Percentiles rank a stretch among this genome's conserved stretches.
phyloP scores from a whole-genome alignment of 2,329 filamentous ascomycete genomes.

The Didymella arachidicola region DNA sequence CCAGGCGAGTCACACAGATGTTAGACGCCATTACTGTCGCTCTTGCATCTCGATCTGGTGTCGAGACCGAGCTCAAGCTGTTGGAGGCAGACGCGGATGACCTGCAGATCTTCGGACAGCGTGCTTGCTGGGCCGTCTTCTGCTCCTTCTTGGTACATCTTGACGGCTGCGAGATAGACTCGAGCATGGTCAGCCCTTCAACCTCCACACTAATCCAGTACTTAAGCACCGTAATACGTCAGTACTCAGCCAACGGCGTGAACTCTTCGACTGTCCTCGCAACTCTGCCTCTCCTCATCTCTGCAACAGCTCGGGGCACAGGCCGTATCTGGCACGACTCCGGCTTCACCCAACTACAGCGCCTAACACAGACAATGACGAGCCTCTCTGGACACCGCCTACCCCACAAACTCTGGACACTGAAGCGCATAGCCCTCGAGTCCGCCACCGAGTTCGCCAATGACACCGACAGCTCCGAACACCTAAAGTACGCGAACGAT shows the following conservation, averaged over 20 bases:
- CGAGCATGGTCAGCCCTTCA: constrained; percentile 17
- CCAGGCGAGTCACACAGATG: constrained; percentile 31
- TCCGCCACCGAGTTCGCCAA: constrained; percentile 50
- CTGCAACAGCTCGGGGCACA: constrained; percentile 44
- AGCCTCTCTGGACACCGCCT: constrained; percentile 30
- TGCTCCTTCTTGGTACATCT: constrained; percentile 39
- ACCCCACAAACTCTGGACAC: constrained; percentile 45
- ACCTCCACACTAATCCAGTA: constrained; percentile 21
- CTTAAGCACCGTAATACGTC: constrained; percentile 33
- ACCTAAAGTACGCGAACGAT: constrained; percentile 39
- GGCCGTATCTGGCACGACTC: constrained; percentile 47
- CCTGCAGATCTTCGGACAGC: constrained; percentile 40
- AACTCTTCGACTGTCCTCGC: constrained; percentile 34
- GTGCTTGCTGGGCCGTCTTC: constrained; percentile 39
- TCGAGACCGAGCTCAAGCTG: constrained; percentile 33
- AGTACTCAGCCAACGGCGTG: constrained; percentile 35
- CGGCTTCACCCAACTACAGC: constrained; percentile 46
- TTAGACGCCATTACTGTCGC: constrained; percentile 37
- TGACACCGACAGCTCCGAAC: constrained; percentile 34
- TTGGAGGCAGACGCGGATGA: constrained; percentile 36
- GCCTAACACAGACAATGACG: constrained; percentile 41
- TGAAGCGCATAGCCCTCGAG: constrained; percentile 49
- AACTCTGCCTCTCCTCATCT: constrained; percentile 41
- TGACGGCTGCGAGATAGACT: constrained; percentile 23
- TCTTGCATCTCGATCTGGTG: constrained; percentile 35